Evolutionary conservation across 495 filamentous ascomycete genomes (phyloP), one percentile per base, ranked within the genome.

Genomic region (Amphirosellinia nigrospora): DNA sequence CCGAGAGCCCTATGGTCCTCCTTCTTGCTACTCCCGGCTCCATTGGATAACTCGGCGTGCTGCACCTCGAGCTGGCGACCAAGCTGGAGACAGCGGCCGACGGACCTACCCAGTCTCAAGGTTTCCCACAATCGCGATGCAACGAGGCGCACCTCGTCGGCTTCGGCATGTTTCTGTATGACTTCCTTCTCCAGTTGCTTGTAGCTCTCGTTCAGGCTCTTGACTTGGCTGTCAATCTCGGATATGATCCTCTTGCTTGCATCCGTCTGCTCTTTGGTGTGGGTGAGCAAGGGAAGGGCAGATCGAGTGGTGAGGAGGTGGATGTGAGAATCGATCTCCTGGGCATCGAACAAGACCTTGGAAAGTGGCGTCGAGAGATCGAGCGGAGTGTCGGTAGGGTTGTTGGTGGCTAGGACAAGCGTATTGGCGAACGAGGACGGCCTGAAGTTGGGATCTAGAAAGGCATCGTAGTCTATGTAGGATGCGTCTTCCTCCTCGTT

Each of bases 261-360:
- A 26, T 87, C 85, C 46, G 89, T 89, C 72, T 94, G 91, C 58
- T 86, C 83, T 69, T 88, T 85, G 32, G 93, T 96, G 80, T 97
- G 87, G 21, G 88, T 83, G 32, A 98, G 86, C n/a, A 98, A 84
- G 0, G 94, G 92, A 8, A 95, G 83, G 16, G 96, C 92, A 58
- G 92, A 91, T 73, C 90, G 89, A 58, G 93, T 96, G 53, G 94
- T 97, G 30, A 99, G 87, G 21, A 86, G 85, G 80, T 98, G 91
- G 71, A 98, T 97, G 76, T 97, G 93, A 1, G 94, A 97, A 80
- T 98, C 94, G 70, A 99, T 90, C 79, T 98, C 96, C 78, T 99
- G 96, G 19, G 96, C 88, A 80, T 99, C 96, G 80, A 99, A 99
- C 21, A 98, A 87, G 15, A 98, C 96, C 58, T 93, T 89, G 3